Base-by-base conservation (phyloP, 306 rosid genomes). In the Glycine tomentella region DNA sequence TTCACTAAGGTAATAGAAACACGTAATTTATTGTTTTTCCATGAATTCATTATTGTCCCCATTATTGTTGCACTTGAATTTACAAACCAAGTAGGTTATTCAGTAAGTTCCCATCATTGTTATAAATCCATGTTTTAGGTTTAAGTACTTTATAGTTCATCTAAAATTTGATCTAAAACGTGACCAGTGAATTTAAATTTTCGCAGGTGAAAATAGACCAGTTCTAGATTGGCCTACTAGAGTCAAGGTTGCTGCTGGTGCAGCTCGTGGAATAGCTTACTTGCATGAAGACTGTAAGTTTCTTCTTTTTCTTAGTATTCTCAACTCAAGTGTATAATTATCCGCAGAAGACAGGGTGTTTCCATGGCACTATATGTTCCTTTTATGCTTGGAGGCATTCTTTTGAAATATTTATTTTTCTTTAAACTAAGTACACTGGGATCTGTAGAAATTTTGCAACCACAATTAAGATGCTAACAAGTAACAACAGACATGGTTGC, bases 141-240 rank as follows among this genome's bases (percentile, higher is more conserved):
- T 84, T 9, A 45, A 69, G 38, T 51, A 56, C 72, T 53, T 9
- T 62, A 48, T 72, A 12, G 12, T 52, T 80, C 77, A 44, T 50
- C 15, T 77, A 71, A 72, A 38, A 57, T 50, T 58, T 4, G 15
- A 34, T 59, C 69, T 62, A 45, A 80, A 80, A 73, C 65, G 11
- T 83, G 74, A 74, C 50, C 4, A 33, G 48, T 78, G 58, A 48
- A 33, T 80, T 65, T 52, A 17, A 45, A 82, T 63, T 6, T 12
- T 78, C 86, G 72, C 84, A 96, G 98, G 52, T 42, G 90, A 80
- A 59, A 90, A 76, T 51, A 78, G 74, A 79, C 90, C 96, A 4
- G 83, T 95, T 78, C 69, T 93, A 85, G 89, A 86, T 87, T 96
- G 98, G 98, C 87, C 89, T 66, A 90, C 20, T 20, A 20, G 20